Percentiles rank a stretch among this genome's conserved stretches.
phyloP scores from a whole-genome alignment of 371 early-diverging fungal species.

The Syncephalastrum monosporum region DNA sequence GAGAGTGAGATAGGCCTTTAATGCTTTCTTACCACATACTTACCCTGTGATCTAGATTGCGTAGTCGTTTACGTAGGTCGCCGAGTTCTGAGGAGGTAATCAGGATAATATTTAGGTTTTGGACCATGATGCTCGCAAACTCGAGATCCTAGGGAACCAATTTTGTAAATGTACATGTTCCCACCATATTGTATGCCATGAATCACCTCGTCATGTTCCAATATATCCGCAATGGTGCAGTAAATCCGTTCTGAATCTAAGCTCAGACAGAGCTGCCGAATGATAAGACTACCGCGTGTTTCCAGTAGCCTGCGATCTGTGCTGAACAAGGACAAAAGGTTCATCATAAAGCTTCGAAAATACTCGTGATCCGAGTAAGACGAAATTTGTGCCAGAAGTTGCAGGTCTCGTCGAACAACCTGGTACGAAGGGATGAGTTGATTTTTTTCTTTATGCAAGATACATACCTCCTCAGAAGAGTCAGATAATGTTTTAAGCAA shows the following conservation, averaged over 20 bases:
- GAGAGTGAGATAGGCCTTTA: neutral
- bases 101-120: conserved; percentile 88
- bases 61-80: conserved; percentile 72
- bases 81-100: conserved; percentile 86
- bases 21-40: neutral
- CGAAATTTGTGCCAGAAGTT: conserved; percentile 88
- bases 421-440: conserved; percentile 8
- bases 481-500: conserved; percentile 86
- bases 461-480: conserved; percentile 75
- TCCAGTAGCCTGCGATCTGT: conserved; percentile 83
- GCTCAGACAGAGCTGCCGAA: conserved; percentile 84
- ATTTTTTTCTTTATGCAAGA: neutral
- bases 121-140: conserved; percentile 90
- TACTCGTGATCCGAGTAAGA: conserved; percentile 74
- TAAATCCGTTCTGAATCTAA: conserved; percentile 88
- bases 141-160: conserved; percentile 59
- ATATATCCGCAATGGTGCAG: conserved; percentile 73
- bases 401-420: conserved; percentile 83
- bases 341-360: conserved; percentile 76
- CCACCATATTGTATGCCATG: neutral
- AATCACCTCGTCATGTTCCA: conserved; percentile 69
- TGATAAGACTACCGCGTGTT: conserved; percentile 80
- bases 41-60: conserved; percentile 65
- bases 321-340: conserved; percentile 78
- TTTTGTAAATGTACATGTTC: neutral